Evolutionary conservation across 1,139 yeast species (phyloP), one percentile per base, ranked within the genome.

Genomic region (Candida mesenterica): DNA sequence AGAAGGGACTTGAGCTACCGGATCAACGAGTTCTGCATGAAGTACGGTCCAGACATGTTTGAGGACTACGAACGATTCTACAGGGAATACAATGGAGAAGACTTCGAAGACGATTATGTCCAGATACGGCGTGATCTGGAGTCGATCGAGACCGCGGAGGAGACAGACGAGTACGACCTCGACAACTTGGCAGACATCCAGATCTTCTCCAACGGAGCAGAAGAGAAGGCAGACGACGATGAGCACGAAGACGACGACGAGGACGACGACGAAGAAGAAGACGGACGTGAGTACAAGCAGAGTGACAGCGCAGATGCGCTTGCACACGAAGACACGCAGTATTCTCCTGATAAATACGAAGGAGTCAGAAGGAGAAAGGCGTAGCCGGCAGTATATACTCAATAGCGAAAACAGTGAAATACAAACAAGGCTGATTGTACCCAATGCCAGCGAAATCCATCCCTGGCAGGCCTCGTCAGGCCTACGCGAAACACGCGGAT

Each of bases 41-140:
- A 72, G 33, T 72, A 80, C 39, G 96, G 96, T 0, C 95, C 95
- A 0, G 73, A 75, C 47, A 59, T 88, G 43, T 88, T 80, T 65
- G 87, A 89, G 9, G 95, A 88, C 56, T 68, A 58, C 42, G 59
- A 59, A 26, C 48, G 53, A 28, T 59, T 69, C 34, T 65, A 65
- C 48, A 38, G 50, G 14, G 51, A 55, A 36, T 62, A 61, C 46
- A 57, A 57, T 37, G 43, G 46, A 8, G 40, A 26, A 36, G 38
- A 37, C 5, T 14, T 31, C 18, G 41, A 42, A 16, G 33, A 28
- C 14, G 44, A 41, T 19, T 36, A 31, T n/a, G 40, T 38, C 12
- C 41, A 37, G 17, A 24, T 26, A 22, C 15, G 24, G 8, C 28
- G 29, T 15, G 30, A 30, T 10, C 22, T 19, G 22, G 22, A 19